Evolutionary conservation across 2,329 filamentous ascomycete genomes (phyloP).

Genomic region (Daldinia sp.): DNA sequence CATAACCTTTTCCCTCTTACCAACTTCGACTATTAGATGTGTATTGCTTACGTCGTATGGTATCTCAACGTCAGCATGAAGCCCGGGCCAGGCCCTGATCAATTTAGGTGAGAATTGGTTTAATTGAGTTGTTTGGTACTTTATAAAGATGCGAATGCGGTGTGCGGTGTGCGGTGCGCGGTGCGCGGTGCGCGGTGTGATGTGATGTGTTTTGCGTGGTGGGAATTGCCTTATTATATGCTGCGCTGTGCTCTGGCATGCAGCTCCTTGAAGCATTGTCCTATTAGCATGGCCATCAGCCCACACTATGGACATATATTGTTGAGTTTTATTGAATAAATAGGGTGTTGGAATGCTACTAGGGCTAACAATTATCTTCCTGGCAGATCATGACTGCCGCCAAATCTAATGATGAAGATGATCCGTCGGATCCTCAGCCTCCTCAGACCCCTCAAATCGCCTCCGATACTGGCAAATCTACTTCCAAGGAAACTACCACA

Average conservation of each 20-base stretch:
- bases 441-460: constrained; percentile 20
- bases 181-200: constrained; percentile 1
- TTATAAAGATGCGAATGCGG: constrained; percentile 12
- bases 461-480: constrained; percentile 32
- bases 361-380: constrained; percentile 27
- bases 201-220: constrained; percentile 5
- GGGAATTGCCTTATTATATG: neutral
- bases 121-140: constrained; percentile 1
- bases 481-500: constrained; percentile 28
- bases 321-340: constrained; percentile 4
- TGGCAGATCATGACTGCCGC: constrained; percentile 45
- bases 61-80: constrained; percentile 34
- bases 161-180: constrained; percentile 7
- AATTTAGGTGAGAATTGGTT: constrained; percentile 35
- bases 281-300: constrained; percentile 26
- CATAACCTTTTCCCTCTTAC: constrained; percentile 17
- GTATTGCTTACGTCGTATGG: constrained; percentile 26
- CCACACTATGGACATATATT: constrained; percentile 18
- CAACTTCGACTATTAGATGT: constrained; percentile 18
- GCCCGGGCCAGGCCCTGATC: constrained; percentile 35
- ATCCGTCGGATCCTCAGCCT: constrained; percentile 42
- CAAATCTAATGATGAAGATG: constrained; percentile 44
- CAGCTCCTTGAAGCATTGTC: constrained; percentile 21
- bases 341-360: constrained; percentile 36
- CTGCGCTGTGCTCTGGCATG: constrained; percentile 31